These are phyloP conservation scores for Tremella mesenterica DNA, from an alignment of 768 basidiomycete genomes.

Conservation along the genomic window DNA sequence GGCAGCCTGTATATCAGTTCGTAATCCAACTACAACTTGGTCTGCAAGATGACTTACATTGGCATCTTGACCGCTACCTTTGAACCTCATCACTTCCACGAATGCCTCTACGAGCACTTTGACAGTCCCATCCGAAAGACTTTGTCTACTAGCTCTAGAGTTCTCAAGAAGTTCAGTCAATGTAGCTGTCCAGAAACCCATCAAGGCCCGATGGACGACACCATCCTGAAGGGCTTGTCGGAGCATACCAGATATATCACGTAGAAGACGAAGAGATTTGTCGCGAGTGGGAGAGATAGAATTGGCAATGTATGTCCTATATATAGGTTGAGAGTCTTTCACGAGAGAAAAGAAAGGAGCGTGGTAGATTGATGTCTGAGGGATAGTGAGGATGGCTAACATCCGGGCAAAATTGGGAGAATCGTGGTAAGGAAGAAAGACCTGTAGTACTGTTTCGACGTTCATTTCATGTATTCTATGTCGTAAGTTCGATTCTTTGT, in stretches of 20 bases:
- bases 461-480: constrained; percentile 88
- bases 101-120: constrained; percentile 38
- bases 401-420: constrained; percentile 90
- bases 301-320: constrained; percentile 65
- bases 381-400: constrained; percentile 61
- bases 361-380: constrained; percentile 24
- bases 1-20: constrained; percentile 21
- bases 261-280: constrained; percentile 53
- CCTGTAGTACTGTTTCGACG: constrained; percentile 60
- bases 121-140: constrained; percentile 41
- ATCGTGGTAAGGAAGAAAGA: constrained; percentile 92
- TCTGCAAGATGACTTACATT: constrained; percentile 23
- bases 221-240: constrained; percentile 48
- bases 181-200: constrained; percentile 72
- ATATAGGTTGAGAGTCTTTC: constrained; percentile 64
- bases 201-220: constrained; percentile 56
- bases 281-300: constrained; percentile 49
- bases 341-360: constrained; percentile 48
- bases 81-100: constrained; percentile 23
- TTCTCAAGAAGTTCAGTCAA: constrained; percentile 69
- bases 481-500: not conserved
- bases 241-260: constrained; percentile 61
- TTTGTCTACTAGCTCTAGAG: constrained; percentile 56
- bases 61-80: constrained; percentile 27
- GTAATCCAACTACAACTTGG: not conserved